Conservation (phyloP, 495 filamentous ascomycete species). For the Penicillium parvum region DNA sequence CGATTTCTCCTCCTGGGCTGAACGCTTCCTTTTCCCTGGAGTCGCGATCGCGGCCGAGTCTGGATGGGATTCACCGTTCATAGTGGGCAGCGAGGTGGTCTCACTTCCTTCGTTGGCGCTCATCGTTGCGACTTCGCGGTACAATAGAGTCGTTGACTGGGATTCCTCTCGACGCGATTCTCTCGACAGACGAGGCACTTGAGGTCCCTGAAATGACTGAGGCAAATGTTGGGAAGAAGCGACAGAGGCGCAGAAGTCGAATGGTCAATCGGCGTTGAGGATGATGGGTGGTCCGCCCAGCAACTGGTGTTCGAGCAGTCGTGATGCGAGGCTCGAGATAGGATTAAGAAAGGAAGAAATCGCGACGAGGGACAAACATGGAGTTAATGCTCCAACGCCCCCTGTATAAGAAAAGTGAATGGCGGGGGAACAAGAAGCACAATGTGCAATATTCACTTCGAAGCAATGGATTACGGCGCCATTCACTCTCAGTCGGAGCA, state of each 20-base stretch:
- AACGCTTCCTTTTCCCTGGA: constrained; percentile 46
- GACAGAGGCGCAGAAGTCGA: neutral
- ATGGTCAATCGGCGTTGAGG: constrained; percentile 6
- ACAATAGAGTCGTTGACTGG: constrained; percentile 16
- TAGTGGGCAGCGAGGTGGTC: constrained; percentile 29
- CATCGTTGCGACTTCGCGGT: constrained; percentile 37
- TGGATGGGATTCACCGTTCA: constrained; percentile 37
- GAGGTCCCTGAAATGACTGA: constrained; percentile 5
- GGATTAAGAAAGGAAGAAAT: constrained; percentile 27
- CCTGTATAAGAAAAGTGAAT: constrained; percentile 1
- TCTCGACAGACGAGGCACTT: constrained; percentile 9
- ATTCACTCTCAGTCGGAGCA: neutral
- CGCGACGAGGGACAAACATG: constrained; percentile 25
- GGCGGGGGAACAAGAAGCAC: neutral
- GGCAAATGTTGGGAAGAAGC: constrained; percentile 7
- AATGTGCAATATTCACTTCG: neutral
- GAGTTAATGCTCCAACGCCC: constrained; percentile 6
- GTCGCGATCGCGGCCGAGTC: constrained; percentile 35
- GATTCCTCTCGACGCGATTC: constrained; percentile 26
- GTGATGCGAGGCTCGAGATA: constrained; percentile 27
- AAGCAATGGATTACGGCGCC: constrained; percentile 4
- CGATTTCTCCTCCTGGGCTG: constrained; percentile 37
- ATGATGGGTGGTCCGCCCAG: constrained; percentile 4
- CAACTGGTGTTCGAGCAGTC: constrained; percentile 7
- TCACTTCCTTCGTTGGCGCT: constrained; percentile 42